These are phyloP conservation scores for Clonostachys byssicola DNA, from an alignment of 2,329 filamentous ascomycete species.

Conservation along the genomic window DNA sequence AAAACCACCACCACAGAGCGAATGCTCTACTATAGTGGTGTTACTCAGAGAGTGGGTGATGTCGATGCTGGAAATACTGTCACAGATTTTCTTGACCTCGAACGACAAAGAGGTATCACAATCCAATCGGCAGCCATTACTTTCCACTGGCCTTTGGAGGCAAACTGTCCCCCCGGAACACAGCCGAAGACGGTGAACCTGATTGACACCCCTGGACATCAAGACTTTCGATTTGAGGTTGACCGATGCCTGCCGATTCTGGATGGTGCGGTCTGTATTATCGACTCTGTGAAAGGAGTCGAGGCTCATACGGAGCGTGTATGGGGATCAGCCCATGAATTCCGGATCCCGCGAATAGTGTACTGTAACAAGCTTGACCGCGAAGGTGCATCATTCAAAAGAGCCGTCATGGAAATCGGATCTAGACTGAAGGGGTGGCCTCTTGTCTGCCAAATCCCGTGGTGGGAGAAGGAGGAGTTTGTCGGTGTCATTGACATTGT, in stretches of 20 bases:
- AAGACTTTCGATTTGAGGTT: constrained; percentile 97
- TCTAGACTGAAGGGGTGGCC: constrained; percentile 78
- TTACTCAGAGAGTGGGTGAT: constrained; percentile 82
- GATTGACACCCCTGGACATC: constrained; percentile 95
- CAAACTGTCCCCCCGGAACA: constrained; percentile 30
- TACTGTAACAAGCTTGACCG: constrained; percentile 79
- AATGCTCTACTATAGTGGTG: constrained; percentile 95
- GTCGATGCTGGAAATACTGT: constrained; percentile 96
- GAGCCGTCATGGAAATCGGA: constrained; percentile 82
- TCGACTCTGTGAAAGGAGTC: constrained; percentile 89
- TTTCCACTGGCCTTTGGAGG: constrained; percentile 78
- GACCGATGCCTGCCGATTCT: constrained; percentile 83
- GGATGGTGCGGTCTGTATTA: constrained; percentile 87
- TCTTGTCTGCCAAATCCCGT: constrained; percentile 89
- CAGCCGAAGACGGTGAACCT: constrained; percentile 72
- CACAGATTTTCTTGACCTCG: constrained; percentile 92
- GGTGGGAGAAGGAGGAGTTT: constrained; percentile 81
- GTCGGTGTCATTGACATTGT: constrained; percentile 83
- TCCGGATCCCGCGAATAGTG: constrained; percentile 75
- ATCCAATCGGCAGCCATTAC: constrained; percentile 97
- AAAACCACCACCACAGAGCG: constrained; percentile 99
- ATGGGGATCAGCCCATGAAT: constrained; percentile 84
- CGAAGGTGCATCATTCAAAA: constrained; percentile 74
- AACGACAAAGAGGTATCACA: constrained; percentile 88
- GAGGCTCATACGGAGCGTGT: constrained; percentile 97